Evolutionary conservation across 2,329 filamentous ascomycete species (phyloP), one percentile per base, ranked within the genome.

Genomic region (Exophiala xenobiotica): DNA sequence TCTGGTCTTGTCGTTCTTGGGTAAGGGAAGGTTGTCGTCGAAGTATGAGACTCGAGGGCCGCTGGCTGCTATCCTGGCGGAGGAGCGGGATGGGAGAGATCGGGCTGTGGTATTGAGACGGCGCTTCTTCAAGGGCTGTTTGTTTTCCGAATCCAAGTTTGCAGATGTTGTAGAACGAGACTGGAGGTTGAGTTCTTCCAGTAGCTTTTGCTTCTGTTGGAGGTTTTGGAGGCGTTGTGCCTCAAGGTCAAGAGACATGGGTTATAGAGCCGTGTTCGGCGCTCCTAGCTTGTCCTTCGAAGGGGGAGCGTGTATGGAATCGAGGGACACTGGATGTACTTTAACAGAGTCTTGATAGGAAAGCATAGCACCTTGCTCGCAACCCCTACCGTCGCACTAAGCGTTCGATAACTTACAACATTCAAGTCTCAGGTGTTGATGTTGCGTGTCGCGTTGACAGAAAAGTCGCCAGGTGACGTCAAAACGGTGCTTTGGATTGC

Each of bases 171-270:
- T 24, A 12, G 42, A 40, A 19, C 38, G 43, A 22, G 41, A 19
- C 29, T 70, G 67, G 43, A 79, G 70, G 8, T 75, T 72, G 12
- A 80, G 71, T 31, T 74, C 69, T 41, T 70, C 69, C 3, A 80
- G 64, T 1, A 79, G 67, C 6, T 68, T 71, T 57, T 75, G 67
- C 57, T 80, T 80, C 7, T 72, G 68, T 54, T 70, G 70, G 57
- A 80, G 78, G 56, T 78, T 78, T 11, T 68, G 70, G 6, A 69
- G 65, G 2, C 77, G 70, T 16, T 71, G 68, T 1, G 68, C 67
- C 58, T 79, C 76, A 57, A 78, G 75, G 38, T 66, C 69, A 37
- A 52, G 33, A 31, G 26, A 44, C 53, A 49, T 52, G 18, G 26
- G 6, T 39, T 42, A 4, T 23, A 19, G 39, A 23, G 20, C n/a